Base-by-base conservation (phyloP, 768 basidiomycete genomes). In the Hygrophorus pudorinus region DNA sequence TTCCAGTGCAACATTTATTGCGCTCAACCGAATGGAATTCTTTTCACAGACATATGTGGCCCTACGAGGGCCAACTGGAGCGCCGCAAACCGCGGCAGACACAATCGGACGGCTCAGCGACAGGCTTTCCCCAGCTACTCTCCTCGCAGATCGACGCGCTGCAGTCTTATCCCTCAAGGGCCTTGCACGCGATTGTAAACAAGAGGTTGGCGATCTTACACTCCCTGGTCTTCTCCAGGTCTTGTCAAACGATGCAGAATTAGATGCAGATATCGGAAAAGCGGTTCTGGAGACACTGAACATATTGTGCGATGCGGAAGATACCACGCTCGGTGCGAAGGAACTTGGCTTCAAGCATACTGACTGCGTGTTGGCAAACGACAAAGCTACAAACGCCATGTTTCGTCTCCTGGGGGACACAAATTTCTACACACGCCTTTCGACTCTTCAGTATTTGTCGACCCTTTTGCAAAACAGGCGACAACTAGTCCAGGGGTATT, bases 121-220 rank as follows among this genome's bases (percentile, higher is more conserved):
- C 59, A 70, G 91, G 24, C 78, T 99, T 16, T 85, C 89, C 14
- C 90, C 92, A n/a, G 79, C 85, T 3, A 83, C 87, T 0, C 78
- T 88, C 18, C 77, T 93, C 12, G 85, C 91, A 24, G 96, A 98
- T 65, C 73, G 96, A 53, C 76, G 90, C 46, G 94, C 94, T 20
- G 85, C 94, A 0, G 84, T 99, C n/a, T 68, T 96, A 42, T 78
- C 90, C 1, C 74, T 99, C 51, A 98, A 98, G 60, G 94, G 93
- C 16, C 79, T 98, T 42, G 70, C 82, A 37, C 76, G 92, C 47
- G 93, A 96, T 61, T 90, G 85, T 70, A 93, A 86, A 59, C 72
- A 81, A 48, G 89, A 96, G 47, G 86, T 97, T 16, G 92, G 90
- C 12, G 72, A 77, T 48, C 71, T 72, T 38, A 85, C 90, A 1